These are phyloP conservation scores for Zygoascus bituminiphila DNA, from an alignment of 805 yeast genomes.

Conservation along the genomic window DNA sequence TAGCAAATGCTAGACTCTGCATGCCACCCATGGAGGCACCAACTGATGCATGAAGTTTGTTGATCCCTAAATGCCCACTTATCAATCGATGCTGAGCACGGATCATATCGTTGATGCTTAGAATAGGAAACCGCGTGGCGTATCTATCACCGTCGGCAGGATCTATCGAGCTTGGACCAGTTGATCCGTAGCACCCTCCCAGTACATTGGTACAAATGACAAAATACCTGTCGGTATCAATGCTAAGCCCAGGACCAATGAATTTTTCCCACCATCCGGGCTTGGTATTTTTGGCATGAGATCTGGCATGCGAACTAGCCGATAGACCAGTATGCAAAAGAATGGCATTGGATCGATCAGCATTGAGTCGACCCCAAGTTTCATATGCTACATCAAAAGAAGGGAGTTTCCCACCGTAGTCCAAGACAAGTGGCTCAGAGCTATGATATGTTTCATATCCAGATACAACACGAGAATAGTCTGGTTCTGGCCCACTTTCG, in stretches of 20 bases:
- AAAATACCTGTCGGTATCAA: constrained; percentile 77
- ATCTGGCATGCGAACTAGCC: constrained; percentile 89
- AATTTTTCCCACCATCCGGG: constrained; percentile 96
- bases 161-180: constrained; percentile 80
- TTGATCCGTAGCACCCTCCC: constrained; percentile 93
- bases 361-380: constrained; percentile 76
- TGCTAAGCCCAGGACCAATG: constrained; percentile 69
- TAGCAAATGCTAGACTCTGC: constrained; percentile 85
- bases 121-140: constrained; percentile 81
- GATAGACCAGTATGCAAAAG: constrained; percentile 85
- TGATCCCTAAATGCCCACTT: constrained; percentile 51
- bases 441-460: constrained; percentile 59
- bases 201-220: constrained; percentile 84
- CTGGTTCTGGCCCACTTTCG: constrained; percentile 79
- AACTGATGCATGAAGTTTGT: constrained; percentile 63
- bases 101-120: constrained; percentile 84
- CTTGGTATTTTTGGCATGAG: constrained; percentile 57
- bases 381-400: constrained; percentile 82
- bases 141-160: constrained; percentile 60
- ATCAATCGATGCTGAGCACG: constrained; percentile 75
- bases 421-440: constrained; percentile 56
- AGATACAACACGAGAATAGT: constrained; percentile 56
- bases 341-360: constrained; percentile 59
- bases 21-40: constrained; percentile 99
- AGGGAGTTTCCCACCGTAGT: constrained; percentile 73